phyloP scores from a whole-genome alignment of 23 red algal genomes.

The Cyanidium caldarium region DNA sequence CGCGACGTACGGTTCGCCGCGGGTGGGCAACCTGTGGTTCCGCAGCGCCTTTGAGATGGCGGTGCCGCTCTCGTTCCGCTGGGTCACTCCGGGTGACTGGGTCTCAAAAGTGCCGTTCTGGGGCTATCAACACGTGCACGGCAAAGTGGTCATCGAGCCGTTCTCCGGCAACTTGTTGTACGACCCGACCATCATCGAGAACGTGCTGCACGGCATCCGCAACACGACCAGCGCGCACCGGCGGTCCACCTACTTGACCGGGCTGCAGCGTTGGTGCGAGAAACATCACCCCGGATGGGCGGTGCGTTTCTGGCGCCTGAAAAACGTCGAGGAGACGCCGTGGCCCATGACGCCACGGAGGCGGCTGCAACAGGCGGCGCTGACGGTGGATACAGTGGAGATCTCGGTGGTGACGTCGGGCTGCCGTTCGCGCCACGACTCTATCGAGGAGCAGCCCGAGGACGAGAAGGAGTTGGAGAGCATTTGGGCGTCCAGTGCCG shows the following conservation, averaged over 20 bases:
- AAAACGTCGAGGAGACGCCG: background rate
- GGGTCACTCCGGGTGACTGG: background rate
- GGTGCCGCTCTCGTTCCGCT: background rate
- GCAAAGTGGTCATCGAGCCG: background rate
- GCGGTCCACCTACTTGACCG: background rate
- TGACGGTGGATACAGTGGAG: too few relatives aligned
- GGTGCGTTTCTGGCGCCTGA: background rate
- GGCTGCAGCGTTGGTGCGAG: background rate
- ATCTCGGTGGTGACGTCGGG: too few relatives aligned
- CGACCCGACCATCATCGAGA: background rate
- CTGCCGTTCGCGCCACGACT: too few relatives aligned
- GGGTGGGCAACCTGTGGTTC: background rate
- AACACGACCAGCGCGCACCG: background rate
- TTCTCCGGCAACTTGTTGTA: background rate
- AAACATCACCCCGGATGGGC: background rate
- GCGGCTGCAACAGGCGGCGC: too few relatives aligned
- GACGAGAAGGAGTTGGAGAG: too few relatives aligned
- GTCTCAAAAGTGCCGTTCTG: background rate
- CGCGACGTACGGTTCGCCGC: background rate
- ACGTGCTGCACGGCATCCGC: background rate
- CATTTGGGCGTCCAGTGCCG: too few relatives aligned
- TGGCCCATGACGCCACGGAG: too few relatives aligned
- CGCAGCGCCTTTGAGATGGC: background rate
- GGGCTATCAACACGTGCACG: background rate
- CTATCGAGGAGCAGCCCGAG: too few relatives aligned